Evolutionary conservation across 139 green algal genomes (phyloP).

Genomic region (Chlamydomonas incerta): DNA sequence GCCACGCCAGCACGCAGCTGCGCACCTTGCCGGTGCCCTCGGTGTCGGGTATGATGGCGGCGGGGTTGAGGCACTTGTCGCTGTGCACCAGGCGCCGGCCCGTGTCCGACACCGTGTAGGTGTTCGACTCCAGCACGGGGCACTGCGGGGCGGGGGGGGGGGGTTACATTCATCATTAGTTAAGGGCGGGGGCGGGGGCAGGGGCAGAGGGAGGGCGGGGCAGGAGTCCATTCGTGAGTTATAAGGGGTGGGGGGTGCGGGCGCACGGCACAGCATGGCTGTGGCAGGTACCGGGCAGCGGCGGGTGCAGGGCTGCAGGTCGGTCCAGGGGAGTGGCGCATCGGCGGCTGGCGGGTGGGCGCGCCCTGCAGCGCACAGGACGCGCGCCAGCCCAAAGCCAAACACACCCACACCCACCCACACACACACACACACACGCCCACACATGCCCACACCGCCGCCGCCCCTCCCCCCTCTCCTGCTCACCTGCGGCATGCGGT

Average conservation of each 20-base stretch:
- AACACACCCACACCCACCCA: too few relatives aligned
- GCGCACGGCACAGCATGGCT: too few relatives aligned
- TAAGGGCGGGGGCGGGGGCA: too few relatives aligned
- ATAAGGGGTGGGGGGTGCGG: too few relatives aligned
- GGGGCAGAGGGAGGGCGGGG: background rate
- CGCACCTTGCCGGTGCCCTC: constrained; percentile 64
- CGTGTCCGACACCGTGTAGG: constrained; percentile 38
- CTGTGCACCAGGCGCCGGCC: constrained; percentile 72
- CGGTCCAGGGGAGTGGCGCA: too few relatives aligned
- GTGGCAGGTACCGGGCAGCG: too few relatives aligned
- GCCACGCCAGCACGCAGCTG: background rate
- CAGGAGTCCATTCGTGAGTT: too few relatives aligned
- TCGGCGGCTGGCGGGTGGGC: too few relatives aligned
- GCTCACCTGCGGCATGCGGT: constrained; percentile 28
- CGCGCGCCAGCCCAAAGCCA: too few relatives aligned
- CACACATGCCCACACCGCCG: background rate
- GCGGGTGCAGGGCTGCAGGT: too few relatives aligned
- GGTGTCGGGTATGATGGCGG: constrained; percentile 73
- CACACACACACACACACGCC: background rate
- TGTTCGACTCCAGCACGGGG: constrained; percentile 2
- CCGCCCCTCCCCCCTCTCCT: background rate
- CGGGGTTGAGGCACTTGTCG: constrained; percentile 66
- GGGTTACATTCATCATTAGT: too few relatives aligned
- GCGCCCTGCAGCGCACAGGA: too few relatives aligned
- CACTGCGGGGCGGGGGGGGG: constrained; percentile 7